phyloP scores from a whole-genome alignment of 1,139 yeast genomes.

The Taphrina communis region DNA sequence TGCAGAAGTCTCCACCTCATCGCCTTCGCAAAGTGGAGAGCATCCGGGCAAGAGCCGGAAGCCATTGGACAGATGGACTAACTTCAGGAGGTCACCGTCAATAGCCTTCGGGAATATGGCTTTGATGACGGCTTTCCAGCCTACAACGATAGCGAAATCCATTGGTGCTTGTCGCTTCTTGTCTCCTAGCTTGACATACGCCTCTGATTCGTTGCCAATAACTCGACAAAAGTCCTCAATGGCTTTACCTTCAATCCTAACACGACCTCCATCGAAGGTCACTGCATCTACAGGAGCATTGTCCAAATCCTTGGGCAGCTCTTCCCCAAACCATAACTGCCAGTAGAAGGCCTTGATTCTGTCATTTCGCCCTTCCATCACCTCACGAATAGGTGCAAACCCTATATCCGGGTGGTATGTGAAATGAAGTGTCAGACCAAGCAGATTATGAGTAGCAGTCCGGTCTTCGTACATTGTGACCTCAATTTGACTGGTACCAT shows the following conservation, averaged over 20 bases:
- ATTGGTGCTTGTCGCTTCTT: conserved; percentile 80
- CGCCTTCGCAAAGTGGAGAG: conserved; percentile 85
- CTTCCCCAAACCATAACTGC: conserved; percentile 90
- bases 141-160: conserved; percentile 98
- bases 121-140: conserved; percentile 97
- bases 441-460: conserved; percentile 74
- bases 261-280: conserved; percentile 71
- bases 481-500: conserved; percentile 61
- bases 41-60: conserved; percentile 94
- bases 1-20: conserved; percentile 80
- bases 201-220: conserved; percentile 95
- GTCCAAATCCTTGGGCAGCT: conserved; percentile 63
- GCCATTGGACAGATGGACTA: conserved; percentile 94
- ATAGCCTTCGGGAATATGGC: conserved; percentile 95
- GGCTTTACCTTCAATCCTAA: conserved; percentile 73
- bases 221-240: conserved; percentile 95
- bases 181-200: conserved; percentile 87
- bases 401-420: conserved; percentile 83
- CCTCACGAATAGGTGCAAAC: conserved; percentile 90
- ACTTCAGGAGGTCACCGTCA: conserved; percentile 92
- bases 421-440: conserved; percentile 73
- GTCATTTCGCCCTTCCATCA: conserved; percentile 86
- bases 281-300: conserved; percentile 64
- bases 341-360: conserved; percentile 96
- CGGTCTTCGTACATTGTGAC: conserved; percentile 85